Percentiles rank a stretch among this genome's conserved stretches.
Evolutionary conservation across 2,329 filamentous ascomycete genomes (phyloP).

Genomic region (Penicillium sp.): DNA sequence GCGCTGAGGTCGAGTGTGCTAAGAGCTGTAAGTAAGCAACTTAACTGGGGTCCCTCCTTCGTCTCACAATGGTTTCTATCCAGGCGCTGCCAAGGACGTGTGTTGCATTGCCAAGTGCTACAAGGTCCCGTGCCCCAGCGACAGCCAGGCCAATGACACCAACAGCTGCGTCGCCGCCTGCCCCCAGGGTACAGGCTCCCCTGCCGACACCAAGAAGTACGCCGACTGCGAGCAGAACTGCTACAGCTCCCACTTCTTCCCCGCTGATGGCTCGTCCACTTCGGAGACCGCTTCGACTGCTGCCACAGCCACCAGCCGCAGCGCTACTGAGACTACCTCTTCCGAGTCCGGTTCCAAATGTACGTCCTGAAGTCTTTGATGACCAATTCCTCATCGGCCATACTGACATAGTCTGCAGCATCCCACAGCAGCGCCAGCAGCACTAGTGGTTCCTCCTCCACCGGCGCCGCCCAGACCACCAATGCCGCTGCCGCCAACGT

Average conservation of each 20-base stretch:
- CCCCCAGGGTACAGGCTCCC: constrained; percentile 52
- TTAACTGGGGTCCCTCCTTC: neutral
- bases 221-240: constrained; percentile 50
- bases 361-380: too few species aligned
- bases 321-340: constrained; percentile 3
- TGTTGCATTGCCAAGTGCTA: constrained; percentile 54
- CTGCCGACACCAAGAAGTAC: constrained; percentile 47
- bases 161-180: constrained; percentile 53
- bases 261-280: constrained; percentile 22
- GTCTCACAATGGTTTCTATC: neutral
- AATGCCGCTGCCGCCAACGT: constrained; percentile 34
- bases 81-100: constrained; percentile 46
- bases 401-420: constrained; percentile 10
- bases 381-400: too few species aligned
- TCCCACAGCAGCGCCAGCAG: constrained; percentile 16
- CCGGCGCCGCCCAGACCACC: constrained; percentile 20
- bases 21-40: constrained; percentile 35
- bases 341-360: constrained; percentile 6
- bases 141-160: constrained; percentile 50
- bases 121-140: constrained; percentile 52
- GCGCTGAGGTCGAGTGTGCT: constrained; percentile 37
- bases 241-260: constrained; percentile 51
- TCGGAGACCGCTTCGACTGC: constrained; percentile 24
- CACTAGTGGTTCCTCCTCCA: constrained; percentile 4
- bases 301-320: constrained; percentile 15